Evolutionary conservation across 148 eudicot genomes (phyloP), one percentile per base, ranked within the genome.

Genomic region (Mesembryanthemum crystallinum): DNA sequence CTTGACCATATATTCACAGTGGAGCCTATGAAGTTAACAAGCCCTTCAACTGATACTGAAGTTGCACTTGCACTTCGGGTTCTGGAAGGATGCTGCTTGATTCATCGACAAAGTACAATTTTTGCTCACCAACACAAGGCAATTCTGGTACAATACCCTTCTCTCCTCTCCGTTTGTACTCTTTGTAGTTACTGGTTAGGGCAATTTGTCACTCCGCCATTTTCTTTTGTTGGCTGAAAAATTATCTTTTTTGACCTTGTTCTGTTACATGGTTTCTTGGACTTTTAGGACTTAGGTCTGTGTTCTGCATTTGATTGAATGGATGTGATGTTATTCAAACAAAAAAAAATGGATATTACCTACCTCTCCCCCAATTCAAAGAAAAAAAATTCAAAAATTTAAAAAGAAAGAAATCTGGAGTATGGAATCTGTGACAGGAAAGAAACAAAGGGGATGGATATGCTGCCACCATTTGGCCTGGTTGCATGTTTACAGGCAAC

Each of bases 81-180:
- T 77, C 72, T 95, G 78, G 98, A 92, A 90, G 99, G 99, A 65
- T 92, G 99, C 75, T 92, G 98, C 86, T 85, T 95, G 79, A 85
- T 92, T 79, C 97, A 95, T 76, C 71, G 86, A 51, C 87, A 84
- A 81, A 92, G 97, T 79, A 85, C 92, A 6, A 69, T 90, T 70
- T 81, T 92, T 64, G 97, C 98, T 71, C 97, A 92, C 83, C 88
- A 92, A 49, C 79, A 87, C 83, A 94, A 90, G 79, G 97, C 97
- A 6, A 87, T 94, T 64, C 87, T 84, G 77, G 98, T 93, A 83
- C 37, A 29, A 61, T 47, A 21, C 71, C 18, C 55, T 27, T 25
- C n/a, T 10, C 32, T 33, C 1, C 47, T 24, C n/a, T 24, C 28
- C 71, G 14, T 30, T 28, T 18, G 14, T 23, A n/a, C n/a, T n/a